Conservation (phyloP, 2,329 filamentous ascomycete species). For the Neofusicoccum cordaticola region DNA sequence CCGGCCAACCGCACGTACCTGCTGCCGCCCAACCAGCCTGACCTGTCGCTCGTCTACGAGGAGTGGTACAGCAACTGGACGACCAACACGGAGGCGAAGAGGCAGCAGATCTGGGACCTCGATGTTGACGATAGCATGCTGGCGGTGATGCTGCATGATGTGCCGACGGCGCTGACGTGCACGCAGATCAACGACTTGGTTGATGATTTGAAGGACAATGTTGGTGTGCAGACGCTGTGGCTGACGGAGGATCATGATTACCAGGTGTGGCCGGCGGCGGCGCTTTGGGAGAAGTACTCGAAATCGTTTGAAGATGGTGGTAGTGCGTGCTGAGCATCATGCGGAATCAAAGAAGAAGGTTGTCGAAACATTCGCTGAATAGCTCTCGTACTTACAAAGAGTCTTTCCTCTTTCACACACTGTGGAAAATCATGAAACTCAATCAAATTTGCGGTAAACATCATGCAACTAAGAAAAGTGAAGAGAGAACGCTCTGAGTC, state of each 20-base stretch:
- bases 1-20: not conserved
- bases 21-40: not conserved
- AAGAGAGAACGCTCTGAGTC: not conserved
- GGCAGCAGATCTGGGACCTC: not conserved
- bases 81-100: not conserved
- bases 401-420: too few relatives aligned
- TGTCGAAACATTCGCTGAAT: too few relatives aligned
- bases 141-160: conserved; percentile 1
- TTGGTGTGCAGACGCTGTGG: not conserved
- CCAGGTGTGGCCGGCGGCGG: not conserved
- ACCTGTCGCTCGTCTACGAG: conserved; percentile 3
- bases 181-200: not conserved
- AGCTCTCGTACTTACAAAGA: too few relatives aligned
- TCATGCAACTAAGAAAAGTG: not conserved
- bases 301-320: not conserved
- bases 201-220: not conserved
- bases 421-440: not conserved
- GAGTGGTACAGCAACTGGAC: not conserved
- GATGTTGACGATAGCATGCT: not conserved
- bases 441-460: not conserved
- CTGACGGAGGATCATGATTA: not conserved
- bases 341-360: too few relatives aligned
- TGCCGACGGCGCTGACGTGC: not conserved
- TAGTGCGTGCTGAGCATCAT: not conserved
- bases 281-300: not conserved